These are phyloP conservation scores for Saccharomyces jurei DNA, from an alignment of 805 yeast species.

Conservation along the genomic window DNA sequence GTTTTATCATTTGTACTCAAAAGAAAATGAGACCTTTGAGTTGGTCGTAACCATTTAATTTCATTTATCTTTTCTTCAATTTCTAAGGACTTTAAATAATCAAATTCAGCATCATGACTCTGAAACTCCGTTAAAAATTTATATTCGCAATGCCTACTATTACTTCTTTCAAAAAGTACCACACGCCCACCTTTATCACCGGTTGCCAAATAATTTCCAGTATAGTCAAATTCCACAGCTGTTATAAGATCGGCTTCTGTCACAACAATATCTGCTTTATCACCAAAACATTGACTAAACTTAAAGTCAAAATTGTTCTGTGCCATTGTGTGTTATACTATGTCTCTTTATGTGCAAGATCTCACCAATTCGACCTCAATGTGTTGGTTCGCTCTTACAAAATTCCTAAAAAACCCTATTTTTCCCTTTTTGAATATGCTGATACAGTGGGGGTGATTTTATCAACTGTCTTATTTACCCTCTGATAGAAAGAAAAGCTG, in stretches of 20 bases:
- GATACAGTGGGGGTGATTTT: not conserved
- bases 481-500: not conserved
- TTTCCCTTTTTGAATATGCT: not conserved
- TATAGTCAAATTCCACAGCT: constrained; percentile 90
- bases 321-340: constrained; percentile 14
- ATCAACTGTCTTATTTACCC: not conserved
- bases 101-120: constrained; percentile 97
- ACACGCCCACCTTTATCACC: constrained; percentile 99
- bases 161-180: constrained; percentile 87
- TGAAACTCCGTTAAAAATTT: constrained; percentile 95
- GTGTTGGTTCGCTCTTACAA: not conserved
- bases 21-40: constrained; percentile 82
- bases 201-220: constrained; percentile 93
- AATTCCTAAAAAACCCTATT: not conserved
- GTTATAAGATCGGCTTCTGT: constrained; percentile 97
- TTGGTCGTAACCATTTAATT: constrained; percentile 89
- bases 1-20: constrained; percentile 94
- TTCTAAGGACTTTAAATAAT: constrained; percentile 88
- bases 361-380: not conserved
- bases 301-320: constrained; percentile 40
- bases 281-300: constrained; percentile 97
- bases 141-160: constrained; percentile 76
- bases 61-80: constrained; percentile 97
- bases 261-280: constrained; percentile 93
- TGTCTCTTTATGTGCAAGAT: not conserved